phyloP scores from a whole-genome alignment of 257 asterid genomes.

The Nicotiana noctiflora region DNA sequence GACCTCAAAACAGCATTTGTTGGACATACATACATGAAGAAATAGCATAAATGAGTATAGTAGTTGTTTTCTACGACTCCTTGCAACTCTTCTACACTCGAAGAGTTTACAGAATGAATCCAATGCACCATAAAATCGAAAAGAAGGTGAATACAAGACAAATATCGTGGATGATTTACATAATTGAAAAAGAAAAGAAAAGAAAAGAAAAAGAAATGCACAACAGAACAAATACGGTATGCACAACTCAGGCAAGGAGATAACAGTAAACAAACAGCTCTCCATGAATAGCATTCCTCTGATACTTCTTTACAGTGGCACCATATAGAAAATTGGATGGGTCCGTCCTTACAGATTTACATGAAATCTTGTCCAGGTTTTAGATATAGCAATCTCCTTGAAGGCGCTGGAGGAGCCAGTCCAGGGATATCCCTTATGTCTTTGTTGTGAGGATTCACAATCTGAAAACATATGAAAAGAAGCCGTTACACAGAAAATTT shows the following conservation, averaged over 20 bases:
- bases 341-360: slow-evolving; percentile 12
- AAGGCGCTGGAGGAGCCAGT: slow-evolving; percentile 92
- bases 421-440: slow-evolving; percentile 89
- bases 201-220: background rate
- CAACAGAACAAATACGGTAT: slow-evolving; percentile 10
- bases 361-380: slow-evolving; percentile 27
- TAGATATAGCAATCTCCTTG: slow-evolving; percentile 70
- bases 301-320: slow-evolving; percentile 7
- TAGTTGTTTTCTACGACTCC: no score
- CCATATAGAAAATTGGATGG: background rate
- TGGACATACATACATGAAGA: no score
- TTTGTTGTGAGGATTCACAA: slow-evolving; percentile 83
- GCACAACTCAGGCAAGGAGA: slow-evolving; percentile 18
- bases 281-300: slow-evolving; percentile 4
- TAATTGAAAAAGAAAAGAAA: background rate
- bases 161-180: background rate
- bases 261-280: background rate
- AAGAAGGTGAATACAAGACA: no score
- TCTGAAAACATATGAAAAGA: slow-evolving; percentile 25
- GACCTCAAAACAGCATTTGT: no score
- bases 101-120: no score
- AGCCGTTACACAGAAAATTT: background rate
- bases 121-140: no score
- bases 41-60: no score
- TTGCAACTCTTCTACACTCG: no score